Conservation (phyloP, 2,329 filamentous ascomycete species). For the Hymenoscyphus linearis region DNA sequence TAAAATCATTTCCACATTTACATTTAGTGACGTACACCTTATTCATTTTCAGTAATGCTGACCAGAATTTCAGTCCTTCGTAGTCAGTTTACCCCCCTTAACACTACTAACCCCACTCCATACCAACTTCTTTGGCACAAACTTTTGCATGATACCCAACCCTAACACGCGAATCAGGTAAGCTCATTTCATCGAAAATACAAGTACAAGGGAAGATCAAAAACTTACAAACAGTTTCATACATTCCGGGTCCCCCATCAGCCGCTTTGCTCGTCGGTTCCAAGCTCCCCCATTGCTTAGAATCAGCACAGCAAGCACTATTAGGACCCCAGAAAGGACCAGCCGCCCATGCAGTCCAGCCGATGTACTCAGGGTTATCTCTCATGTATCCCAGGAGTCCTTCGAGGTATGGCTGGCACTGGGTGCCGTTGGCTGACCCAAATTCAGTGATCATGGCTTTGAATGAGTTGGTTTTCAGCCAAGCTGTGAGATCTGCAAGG, state of each 20-base stretch:
- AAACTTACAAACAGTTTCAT: slow-evolving; percentile 40
- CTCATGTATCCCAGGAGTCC: slow-evolving; percentile 43
- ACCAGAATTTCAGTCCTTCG: slow-evolving; percentile 2
- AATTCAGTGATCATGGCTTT: slow-evolving; percentile 48
- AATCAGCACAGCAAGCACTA: slow-evolving; percentile 40
- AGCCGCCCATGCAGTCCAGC: slow-evolving; percentile 47
- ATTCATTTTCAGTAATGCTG: background rate
- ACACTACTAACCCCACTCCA: slow-evolving; percentile 31
- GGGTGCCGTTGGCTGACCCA: slow-evolving; percentile 41
- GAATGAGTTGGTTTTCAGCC: slow-evolving; percentile 40
- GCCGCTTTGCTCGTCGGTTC: slow-evolving; percentile 42
- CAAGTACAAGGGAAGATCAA: background rate
- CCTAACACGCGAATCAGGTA: background rate
- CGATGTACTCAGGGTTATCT: slow-evolving; percentile 42
- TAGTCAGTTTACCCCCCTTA: slow-evolving; percentile 18
- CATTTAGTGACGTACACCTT: background rate
- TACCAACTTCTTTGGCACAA: slow-evolving; percentile 38
- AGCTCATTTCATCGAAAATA: background rate
- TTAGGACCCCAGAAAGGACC: slow-evolving; percentile 44
- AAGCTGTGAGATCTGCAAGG: slow-evolving; percentile 39
- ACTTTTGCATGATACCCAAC: slow-evolving; percentile 37
- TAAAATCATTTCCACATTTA: background rate
- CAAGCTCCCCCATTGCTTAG: slow-evolving; percentile 38
- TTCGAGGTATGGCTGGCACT: slow-evolving; percentile 37
- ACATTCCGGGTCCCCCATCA: slow-evolving; percentile 40